These are phyloP conservation scores for Zea luxurians DNA, from an alignment of 176 grass and related monocot genomes.

Conservation along the genomic window DNA sequence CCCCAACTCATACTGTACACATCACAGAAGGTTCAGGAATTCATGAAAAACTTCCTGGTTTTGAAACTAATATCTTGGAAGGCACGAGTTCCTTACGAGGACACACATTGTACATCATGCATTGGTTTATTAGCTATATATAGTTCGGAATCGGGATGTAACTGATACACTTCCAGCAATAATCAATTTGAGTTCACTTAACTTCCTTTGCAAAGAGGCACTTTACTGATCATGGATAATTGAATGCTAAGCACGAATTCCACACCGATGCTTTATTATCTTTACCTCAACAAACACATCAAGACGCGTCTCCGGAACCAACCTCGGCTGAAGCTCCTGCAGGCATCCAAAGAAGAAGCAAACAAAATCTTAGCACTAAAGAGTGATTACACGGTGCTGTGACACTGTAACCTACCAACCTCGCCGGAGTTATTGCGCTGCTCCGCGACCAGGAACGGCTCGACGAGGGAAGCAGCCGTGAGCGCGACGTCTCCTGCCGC, in stretches of 20 bases:
- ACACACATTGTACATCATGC: background rate
- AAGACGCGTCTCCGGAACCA: slow-evolving; percentile 54
- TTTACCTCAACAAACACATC: slow-evolving; percentile 87
- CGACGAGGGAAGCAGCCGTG: slow-evolving; percentile 61
- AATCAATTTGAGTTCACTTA: background rate
- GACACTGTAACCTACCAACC: slow-evolving; percentile 43
- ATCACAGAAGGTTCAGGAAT: background rate
- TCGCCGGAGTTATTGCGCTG: slow-evolving; percentile 56
- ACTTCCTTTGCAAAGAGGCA: background rate
- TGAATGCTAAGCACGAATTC: slow-evolving; percentile 11
- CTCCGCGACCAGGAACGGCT: slow-evolving; percentile 69
- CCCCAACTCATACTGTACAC: slow-evolving; percentile 41
- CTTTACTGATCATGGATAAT: background rate
- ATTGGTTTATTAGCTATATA: slow-evolving; percentile 4
- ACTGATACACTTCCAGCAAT: background rate
- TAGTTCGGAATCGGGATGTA: background rate
- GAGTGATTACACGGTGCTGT: background rate
- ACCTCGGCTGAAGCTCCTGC: slow-evolving; percentile 60
- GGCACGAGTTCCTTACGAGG: background rate
- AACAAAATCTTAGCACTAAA: slow-evolving; percentile 9
- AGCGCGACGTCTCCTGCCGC: slow-evolving; percentile 57
- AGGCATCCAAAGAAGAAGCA: slow-evolving; percentile 26
- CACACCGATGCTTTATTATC: background rate
- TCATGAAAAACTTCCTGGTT: slow-evolving; percentile 6
- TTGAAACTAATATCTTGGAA: background rate